phyloP scores from a whole-genome alignment of 306 rosid species.

The Pueraria montana region DNA sequence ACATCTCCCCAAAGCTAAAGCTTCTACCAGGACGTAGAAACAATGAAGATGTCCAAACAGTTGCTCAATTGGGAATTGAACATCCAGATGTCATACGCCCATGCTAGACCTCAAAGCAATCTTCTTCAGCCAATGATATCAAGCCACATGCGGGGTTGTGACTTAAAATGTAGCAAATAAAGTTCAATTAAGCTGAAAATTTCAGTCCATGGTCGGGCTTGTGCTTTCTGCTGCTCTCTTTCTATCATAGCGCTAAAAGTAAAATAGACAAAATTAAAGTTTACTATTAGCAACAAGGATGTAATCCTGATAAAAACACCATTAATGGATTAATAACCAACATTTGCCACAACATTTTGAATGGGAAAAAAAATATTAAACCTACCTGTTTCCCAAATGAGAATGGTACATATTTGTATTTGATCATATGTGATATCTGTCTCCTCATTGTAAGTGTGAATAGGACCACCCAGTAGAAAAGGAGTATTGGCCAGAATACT shows the following conservation, averaged over 20 bases:
- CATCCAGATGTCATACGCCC: conserved; percentile 39
- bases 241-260: conserved; percentile 75
- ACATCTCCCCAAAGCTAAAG: conserved; percentile 57
- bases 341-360: conserved; percentile 12
- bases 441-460: conserved; percentile 92
- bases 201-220: conserved; percentile 62
- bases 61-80: conserved; percentile 43
- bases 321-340: conserved; percentile 19
- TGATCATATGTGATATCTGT: conserved; percentile 95
- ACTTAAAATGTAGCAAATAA: conserved; percentile 40
- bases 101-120: conserved; percentile 48
- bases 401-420: conserved; percentile 94
- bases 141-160: conserved; percentile 48
- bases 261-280: conserved; percentile 35
- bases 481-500: conserved; percentile 97
- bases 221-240: conserved; percentile 68
- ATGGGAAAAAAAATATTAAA: not conserved
- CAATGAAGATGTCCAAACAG: conserved; percentile 52
- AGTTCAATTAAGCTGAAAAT: conserved; percentile 52
- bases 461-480: conserved; percentile 90
- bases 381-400: conserved; percentile 95
- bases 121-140: conserved; percentile 51
- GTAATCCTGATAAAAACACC: conserved; percentile 19
- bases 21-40: conserved; percentile 48
- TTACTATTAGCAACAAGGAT: conserved; percentile 37